phyloP scores from a whole-genome alignment of 768 basidiomycete genomes.

The Crepidotus variabilis region DNA sequence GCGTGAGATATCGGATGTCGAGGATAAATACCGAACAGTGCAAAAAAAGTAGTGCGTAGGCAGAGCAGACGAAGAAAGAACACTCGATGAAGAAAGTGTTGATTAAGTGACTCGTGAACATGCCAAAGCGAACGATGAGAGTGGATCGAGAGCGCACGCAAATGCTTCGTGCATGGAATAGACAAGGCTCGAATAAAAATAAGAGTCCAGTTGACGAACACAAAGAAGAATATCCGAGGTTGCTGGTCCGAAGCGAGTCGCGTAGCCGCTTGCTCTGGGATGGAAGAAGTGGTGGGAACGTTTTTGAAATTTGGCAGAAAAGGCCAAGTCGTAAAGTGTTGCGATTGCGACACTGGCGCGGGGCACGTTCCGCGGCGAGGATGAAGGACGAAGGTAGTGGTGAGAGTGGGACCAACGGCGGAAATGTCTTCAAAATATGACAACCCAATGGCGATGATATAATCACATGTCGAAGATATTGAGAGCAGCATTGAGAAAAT shows the following conservation, averaged over 20 bases:
- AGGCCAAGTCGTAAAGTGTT: not conserved
- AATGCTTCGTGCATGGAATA: constrained; percentile 9
- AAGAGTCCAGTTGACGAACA: constrained; percentile 16
- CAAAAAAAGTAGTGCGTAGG: not conserved
- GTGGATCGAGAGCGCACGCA: constrained; percentile 13
- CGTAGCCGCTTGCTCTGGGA: constrained; percentile 5
- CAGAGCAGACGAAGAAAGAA: not conserved
- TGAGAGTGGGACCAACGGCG: not conserved
- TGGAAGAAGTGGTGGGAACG: constrained; percentile 1
- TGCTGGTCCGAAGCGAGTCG: constrained; percentile 2
- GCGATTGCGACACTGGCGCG: not conserved
- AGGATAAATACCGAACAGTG: constrained; percentile 2
- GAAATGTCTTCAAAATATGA: constrained; percentile 1
- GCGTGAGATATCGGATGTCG: not conserved
- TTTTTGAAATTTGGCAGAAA: not conserved
- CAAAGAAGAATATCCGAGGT: constrained; percentile 11
- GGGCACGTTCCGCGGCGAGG: not conserved
- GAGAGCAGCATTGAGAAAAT: constrained; percentile 19
- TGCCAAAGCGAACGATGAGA: not conserved
- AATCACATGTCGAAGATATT: constrained; percentile 16
- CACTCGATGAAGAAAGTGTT: not conserved
- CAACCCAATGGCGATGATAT: constrained; percentile 3
- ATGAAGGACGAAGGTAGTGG: not conserved
- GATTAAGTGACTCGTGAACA: not conserved
- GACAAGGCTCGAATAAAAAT: constrained; percentile 16